These are phyloP conservation scores for Geoglossum glabrum DNA, from an alignment of 495 filamentous ascomycete species.

Conservation along the genomic window DNA sequence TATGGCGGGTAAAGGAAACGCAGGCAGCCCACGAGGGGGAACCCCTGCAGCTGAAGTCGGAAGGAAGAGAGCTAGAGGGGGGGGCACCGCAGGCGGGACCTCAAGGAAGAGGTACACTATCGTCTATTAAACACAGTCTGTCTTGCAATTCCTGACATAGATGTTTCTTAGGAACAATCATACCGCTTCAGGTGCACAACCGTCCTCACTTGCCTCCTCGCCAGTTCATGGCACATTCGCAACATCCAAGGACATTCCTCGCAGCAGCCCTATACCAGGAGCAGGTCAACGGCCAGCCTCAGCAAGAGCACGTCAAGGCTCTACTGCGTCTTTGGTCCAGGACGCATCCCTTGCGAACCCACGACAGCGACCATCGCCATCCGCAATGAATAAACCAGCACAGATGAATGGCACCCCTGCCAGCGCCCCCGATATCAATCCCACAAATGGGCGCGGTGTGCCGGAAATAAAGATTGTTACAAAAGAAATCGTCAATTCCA, in stretches of 20 bases:
- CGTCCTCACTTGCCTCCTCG: constrained; percentile 52
- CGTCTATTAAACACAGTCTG: background rate
- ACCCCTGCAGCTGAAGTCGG: constrained; percentile 37
- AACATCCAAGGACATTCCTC: constrained; percentile 16
- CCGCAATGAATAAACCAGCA: constrained; percentile 27
- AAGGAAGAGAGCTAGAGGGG: constrained; percentile 52
- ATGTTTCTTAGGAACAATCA: constrained; percentile 25
- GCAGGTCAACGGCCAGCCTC: constrained; percentile 32
- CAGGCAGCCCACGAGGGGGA: constrained; percentile 34
- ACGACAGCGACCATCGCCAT: constrained; percentile 38
- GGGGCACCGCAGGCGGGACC: constrained; percentile 32
- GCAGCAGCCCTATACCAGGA: constrained; percentile 27
- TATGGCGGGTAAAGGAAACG: constrained; percentile 29
- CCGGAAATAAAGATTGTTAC: constrained; percentile 18
- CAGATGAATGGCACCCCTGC: constrained; percentile 13
- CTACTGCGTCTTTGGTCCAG: background rate
- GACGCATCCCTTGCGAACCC: constrained; percentile 6
- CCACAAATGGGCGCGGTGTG: constrained; percentile 16
- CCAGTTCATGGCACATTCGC: constrained; percentile 33
- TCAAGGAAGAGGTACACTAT: constrained; percentile 49
- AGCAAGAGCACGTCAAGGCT: constrained; percentile 33
- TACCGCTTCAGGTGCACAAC: constrained; percentile 30
- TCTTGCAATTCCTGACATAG: background rate
- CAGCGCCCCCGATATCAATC: constrained; percentile 15
- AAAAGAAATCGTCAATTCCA: constrained; percentile 18